Evolutionary conservation across 148 eudicot species (phyloP).

Genomic region (Persicaria maculosa): DNA sequence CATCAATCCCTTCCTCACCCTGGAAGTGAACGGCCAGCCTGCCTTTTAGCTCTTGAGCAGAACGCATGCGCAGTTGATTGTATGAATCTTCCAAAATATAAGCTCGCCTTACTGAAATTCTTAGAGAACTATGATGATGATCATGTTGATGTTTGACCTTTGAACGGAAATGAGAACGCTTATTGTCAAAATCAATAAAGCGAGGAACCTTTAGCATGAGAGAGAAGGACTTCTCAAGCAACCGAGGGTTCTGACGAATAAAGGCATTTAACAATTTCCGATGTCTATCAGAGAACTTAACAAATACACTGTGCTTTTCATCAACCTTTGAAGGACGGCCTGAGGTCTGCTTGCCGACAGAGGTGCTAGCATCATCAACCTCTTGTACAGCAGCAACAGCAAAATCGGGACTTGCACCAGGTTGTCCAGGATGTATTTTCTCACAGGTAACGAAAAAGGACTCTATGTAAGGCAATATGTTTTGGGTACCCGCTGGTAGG

Average conservation of each 20-base stretch:
- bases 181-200: conserved; percentile 96
- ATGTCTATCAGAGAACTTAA: conserved; percentile 88
- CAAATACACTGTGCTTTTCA: conserved; percentile 74
- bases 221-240: conserved; percentile 95
- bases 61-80: conserved; percentile 86
- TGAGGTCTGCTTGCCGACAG: conserved; percentile 40
- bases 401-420: conserved; percentile 52
- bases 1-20: conserved; percentile 99
- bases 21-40: conserved; percentile 95
- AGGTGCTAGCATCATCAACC: conserved; percentile 65
- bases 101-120: conserved; percentile 97
- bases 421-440: conserved; percentile 69
- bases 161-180: conserved; percentile 89
- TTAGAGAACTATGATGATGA: conserved; percentile 90
- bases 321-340: conserved; percentile 40
- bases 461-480: conserved; percentile 87
- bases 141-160: conserved; percentile 95
- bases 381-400: conserved; percentile 50
- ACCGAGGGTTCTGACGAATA: conserved; percentile 84
- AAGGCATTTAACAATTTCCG: conserved; percentile 87
- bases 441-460: conserved; percentile 97
- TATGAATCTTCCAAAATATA: conserved; percentile 98
- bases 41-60: conserved; percentile 82
- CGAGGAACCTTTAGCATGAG: conserved; percentile 98
- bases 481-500: conserved; percentile 94